Evolutionary conservation across 495 filamentous ascomycete species (phyloP).

Genomic region (Peziza echinospora): DNA sequence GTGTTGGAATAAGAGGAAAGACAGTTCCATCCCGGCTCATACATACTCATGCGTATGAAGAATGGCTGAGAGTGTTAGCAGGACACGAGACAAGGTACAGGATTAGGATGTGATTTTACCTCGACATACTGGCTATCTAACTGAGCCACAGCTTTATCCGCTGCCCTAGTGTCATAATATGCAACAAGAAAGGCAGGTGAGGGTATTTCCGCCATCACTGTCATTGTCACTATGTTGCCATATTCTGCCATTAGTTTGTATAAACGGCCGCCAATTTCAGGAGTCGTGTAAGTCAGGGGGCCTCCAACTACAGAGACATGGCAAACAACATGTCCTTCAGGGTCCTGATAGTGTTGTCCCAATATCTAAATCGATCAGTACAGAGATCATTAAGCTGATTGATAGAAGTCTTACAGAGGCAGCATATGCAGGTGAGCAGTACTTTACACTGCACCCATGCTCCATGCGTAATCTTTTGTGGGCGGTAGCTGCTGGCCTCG

Average conservation of each 20-base stretch:
- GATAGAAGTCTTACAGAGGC: background rate
- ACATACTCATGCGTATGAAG: constrained; percentile 10
- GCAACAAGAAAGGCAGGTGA: constrained; percentile 11
- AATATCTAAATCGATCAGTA: too few species aligned
- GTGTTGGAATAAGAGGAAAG: background rate
- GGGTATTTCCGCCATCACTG: constrained; percentile 5
- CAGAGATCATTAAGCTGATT: too few species aligned
- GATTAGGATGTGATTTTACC: constrained; percentile 1
- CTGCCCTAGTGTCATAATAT: constrained; percentile 8
- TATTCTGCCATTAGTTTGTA: constrained; percentile 13
- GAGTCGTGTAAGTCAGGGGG: background rate
- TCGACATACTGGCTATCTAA: constrained; percentile 18
- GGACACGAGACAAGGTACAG: background rate
- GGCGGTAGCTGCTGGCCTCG: background rate
- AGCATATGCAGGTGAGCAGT: background rate
- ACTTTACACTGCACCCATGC: background rate
- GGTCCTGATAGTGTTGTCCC: background rate
- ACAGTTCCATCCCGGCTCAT: constrained; percentile 2
- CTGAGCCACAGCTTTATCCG: constrained; percentile 9
- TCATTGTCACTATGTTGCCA: constrained; percentile 13
- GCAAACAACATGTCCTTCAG: background rate
- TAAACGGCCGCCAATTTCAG: background rate
- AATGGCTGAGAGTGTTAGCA: constrained; percentile 8
- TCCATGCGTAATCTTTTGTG: background rate
- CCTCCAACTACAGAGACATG: background rate